Base-by-base conservation (phyloP, 129 eudicot species). In the Logfia minima region DNA sequence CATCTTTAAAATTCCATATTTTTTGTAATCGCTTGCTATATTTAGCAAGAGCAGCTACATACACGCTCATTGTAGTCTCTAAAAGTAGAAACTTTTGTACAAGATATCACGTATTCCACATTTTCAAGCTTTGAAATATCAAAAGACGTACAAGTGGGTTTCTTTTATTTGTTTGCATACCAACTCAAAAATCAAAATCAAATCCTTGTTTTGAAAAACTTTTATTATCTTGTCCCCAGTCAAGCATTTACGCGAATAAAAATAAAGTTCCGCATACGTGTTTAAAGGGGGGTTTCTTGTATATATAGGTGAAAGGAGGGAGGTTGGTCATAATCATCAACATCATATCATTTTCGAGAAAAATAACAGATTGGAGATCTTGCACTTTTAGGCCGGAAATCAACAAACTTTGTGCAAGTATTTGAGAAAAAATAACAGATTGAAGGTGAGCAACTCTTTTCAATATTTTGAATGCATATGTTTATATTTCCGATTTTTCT, bases 51-150 rank as follows among this genome's bases (percentile, higher is more conserved):
- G n/a, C 63, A 43, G 19, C 35, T 32, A 58, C 6, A 53, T 24
- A 75, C 11, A 10, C 7, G 29, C 29, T 6, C 0, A 63, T 34
- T 72, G 26, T 18, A 29, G 3, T 29, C 55, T 19, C n/a, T 34
- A 82, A 70, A 75, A 62, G n/a, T 48, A 13, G 1, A 13, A 48
- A 48, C 16, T 13, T 45, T 45, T 45, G 53, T 45, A 45, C 18
- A 45, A 45, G 53, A 45, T 3, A 9, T 39, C 48, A 39, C 52
- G 69, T 24, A 74, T 79, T 86, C 74, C 81, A 72, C 79, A 78
- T 68, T 19, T 63, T 62, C 65, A 79, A 77, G 61, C 84, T 86
- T 88, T 88, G 90, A 88, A 85, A 70, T 35, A 71, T 71, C 73
- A 71, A 59, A 70, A 60, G 53, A 71, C 83, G 83, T 79, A 66